Percentiles rank a stretch among this genome's conserved stretches.
Evolutionary conservation across 768 basidiomycete genomes (phyloP).

Genomic region (Crassisporium funariophilum): DNA sequence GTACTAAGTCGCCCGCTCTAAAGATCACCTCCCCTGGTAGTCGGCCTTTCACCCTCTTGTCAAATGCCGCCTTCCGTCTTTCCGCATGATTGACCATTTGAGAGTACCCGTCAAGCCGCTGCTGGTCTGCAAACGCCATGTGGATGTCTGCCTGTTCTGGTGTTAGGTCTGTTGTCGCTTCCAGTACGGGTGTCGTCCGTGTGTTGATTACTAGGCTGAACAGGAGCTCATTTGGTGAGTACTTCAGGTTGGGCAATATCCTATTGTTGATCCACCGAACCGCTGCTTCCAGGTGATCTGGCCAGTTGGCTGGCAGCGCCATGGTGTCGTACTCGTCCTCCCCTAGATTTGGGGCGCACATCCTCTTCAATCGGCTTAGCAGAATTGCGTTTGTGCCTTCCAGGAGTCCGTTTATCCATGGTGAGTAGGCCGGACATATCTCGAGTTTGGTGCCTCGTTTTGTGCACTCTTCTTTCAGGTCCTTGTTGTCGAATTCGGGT

Average conservation of each 20-base stretch:
- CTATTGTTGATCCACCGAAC: no score
- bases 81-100: slow-evolving; percentile 23
- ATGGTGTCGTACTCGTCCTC: no score
- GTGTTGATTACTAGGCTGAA: slow-evolving; percentile 33
- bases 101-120: slow-evolving; percentile 29
- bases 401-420: slow-evolving; percentile 40
- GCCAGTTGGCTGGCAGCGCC: no score
- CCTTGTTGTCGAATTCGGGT: slow-evolving; percentile 35
- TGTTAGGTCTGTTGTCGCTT: neutral
- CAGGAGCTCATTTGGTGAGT: slow-evolving; percentile 33
- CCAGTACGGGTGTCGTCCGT: no score
- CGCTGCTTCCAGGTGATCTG: no score
- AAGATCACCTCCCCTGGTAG: slow-evolving; percentile 26
- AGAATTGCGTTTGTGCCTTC: slow-evolving; percentile 31
- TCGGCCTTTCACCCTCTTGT: slow-evolving; percentile 29
- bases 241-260: no score
- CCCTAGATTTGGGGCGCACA: slow-evolving; percentile 40
- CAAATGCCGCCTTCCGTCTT: no score
- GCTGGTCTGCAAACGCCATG: slow-evolving; percentile 30
- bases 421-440: slow-evolving; percentile 34
- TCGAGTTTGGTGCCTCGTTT: slow-evolving; percentile 17
- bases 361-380: slow-evolving; percentile 21
- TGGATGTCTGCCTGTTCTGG: slow-evolving; percentile 17
- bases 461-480: slow-evolving; percentile 29
- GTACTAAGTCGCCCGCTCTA: slow-evolving; percentile 27